Evolutionary conservation across 2,329 filamentous ascomycete species (phyloP).

Genomic region (Epichloe bromicola): DNA sequence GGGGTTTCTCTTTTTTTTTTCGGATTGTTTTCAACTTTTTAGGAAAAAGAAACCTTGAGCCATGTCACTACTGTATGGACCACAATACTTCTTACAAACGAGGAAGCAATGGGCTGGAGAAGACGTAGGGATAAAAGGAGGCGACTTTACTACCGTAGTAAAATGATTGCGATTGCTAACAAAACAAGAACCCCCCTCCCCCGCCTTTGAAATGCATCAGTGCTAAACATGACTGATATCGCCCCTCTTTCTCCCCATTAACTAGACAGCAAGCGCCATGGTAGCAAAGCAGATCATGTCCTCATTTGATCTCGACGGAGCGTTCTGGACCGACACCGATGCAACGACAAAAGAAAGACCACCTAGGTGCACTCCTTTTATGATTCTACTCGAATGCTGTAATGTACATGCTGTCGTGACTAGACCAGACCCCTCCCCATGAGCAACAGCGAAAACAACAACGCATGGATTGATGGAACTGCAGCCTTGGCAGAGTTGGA

Average conservation of each 20-base stretch:
- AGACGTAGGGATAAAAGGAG: no score
- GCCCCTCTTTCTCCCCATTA: no score
- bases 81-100: not conserved
- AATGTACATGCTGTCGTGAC: not conserved
- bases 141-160: no score
- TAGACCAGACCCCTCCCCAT: not conserved
- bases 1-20: not conserved
- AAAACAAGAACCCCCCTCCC: no score
- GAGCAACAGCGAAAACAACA: not conserved
- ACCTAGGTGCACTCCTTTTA: not conserved
- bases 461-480: not conserved
- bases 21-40: not conserved
- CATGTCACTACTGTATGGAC: not conserved
- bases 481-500: no score
- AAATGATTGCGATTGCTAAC: no score
- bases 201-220: not conserved
- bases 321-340: not conserved
- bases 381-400: not conserved
- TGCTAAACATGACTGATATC: not conserved
- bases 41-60: not conserved
- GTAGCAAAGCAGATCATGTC: not conserved
- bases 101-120: not conserved
- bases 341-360: not conserved
- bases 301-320: not conserved
- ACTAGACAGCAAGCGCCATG: not conserved